These are phyloP conservation scores for Cymbomonas tetramitiformis DNA, from an alignment of 139 green algal species.

Conservation along the genomic window DNA sequence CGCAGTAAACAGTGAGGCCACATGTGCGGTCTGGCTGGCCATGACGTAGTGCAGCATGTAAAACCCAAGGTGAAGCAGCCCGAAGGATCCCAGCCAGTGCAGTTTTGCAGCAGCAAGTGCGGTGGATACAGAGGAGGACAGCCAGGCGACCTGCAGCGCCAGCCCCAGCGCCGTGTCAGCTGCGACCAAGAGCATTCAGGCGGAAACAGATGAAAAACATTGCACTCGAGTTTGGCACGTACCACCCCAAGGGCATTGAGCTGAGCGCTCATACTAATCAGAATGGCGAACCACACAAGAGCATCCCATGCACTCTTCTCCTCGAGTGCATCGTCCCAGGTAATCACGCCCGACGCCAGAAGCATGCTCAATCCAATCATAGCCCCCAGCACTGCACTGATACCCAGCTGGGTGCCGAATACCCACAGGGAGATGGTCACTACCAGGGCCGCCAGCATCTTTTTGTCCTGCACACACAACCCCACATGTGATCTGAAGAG, in stretches of 20 bases:
- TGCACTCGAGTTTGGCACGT: not conserved
- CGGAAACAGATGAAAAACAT: conserved; percentile 46
- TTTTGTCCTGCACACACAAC: conserved; percentile 64
- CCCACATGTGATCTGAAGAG: too few species aligned
- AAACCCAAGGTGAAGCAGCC: conserved; percentile 68
- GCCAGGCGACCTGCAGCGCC: not conserved
- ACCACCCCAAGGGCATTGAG: too few species aligned
- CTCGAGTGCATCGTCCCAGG: conserved; percentile 76
- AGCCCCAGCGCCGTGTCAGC: not conserved
- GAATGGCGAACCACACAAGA: conserved; percentile 78
- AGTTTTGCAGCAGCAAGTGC: conserved; percentile 37
- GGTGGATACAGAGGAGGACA: conserved; percentile 9
- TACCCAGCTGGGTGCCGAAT: conserved; percentile 40
- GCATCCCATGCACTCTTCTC: conserved; percentile 93
- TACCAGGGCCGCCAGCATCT: conserved; percentile 79
- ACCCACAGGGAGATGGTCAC: conserved; percentile 73
- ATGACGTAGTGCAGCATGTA: conserved; percentile 93
- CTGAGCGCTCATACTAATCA: conserved; percentile 75
- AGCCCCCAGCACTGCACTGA: conserved; percentile 65
- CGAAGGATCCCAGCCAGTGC: conserved; percentile 62
- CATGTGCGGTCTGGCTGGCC: conserved; percentile 84
- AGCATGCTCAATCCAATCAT: conserved; percentile 82
- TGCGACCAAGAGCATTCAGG: not conserved
- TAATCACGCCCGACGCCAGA: conserved; percentile 63
- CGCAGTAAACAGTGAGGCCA: conserved; percentile 78